Conservation (phyloP, 169 alveolate genomes). For the Perkinsus marinus region DNA sequence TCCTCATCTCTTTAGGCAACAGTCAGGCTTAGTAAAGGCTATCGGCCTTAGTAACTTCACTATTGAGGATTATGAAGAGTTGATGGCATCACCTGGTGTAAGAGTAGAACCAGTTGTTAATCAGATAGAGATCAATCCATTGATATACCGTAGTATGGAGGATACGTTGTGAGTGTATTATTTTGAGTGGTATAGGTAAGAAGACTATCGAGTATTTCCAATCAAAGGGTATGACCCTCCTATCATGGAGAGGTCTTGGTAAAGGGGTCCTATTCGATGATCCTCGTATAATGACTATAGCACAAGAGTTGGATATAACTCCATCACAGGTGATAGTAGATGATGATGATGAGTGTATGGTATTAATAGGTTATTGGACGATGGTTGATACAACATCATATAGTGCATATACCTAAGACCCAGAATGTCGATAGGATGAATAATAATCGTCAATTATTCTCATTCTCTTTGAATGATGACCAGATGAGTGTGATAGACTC, state of each 20-base stretch:
- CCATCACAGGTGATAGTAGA: neutral
- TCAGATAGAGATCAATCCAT: neutral
- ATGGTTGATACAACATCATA: neutral
- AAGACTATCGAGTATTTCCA: neutral
- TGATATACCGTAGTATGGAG: neutral
- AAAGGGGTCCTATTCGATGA: neutral
- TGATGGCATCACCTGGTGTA: neutral
- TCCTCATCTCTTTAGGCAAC: neutral
- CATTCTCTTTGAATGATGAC: neutral
- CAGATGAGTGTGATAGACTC: neutral
- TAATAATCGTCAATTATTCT: neutral
- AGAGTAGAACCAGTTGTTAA: neutral
- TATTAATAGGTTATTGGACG: neutral
- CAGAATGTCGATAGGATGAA: neutral
- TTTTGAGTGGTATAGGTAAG: too few relatives aligned
- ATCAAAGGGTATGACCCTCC: neutral
- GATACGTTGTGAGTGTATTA: too few relatives aligned
- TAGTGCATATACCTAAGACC: neutral
- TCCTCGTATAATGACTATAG: neutral
- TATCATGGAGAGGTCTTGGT: neutral
- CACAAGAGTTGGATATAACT: neutral
- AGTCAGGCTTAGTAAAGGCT: neutral
- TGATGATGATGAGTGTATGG: neutral
- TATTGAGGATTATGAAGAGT: neutral
- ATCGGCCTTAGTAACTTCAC: neutral